Base-by-base conservation (phyloP, 108 stramenopile genomes). In the Skeletonema potamos region DNA sequence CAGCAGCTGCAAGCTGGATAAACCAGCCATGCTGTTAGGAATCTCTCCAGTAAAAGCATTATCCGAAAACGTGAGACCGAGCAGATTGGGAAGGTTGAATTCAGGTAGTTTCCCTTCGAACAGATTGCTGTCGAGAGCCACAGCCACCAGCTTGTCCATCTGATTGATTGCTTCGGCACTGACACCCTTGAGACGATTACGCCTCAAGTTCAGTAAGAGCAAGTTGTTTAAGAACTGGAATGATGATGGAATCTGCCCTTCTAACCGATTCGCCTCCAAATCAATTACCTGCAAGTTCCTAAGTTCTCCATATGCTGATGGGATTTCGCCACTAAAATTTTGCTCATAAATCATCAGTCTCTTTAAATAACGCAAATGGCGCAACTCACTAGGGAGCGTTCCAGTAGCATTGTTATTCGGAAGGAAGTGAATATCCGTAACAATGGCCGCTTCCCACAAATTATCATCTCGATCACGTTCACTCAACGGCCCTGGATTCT, bases 311-410 rank as follows among this genome's bases (percentile, higher is more conserved):
- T 80, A 80, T 26, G 63, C 66, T 15, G 62, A 58, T 4, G 79
- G 79, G 28, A 80, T 80, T 18, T 34, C 54, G 0, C 79, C 79
- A 3, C 27, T 54, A 11, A 59, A 61, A 32, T 8, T 18, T 51
- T 73, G 68, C 0, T 63, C 1, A 4, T 54, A 30, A 27, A 80
- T 59, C 46, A 56, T 51, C 2, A 80, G 24, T 48, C 51, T 37
- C 58, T 80, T 80, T 27, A 80, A 57, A 48, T 80, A 73, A 15
- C 57, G 60, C 32, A 80, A 64, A 37, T 73, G 72, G 22, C 62
- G 58, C 1, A 80, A 7, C 30, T 80, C 72, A 28, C 46, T 34
- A 34, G 72, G 72, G 2, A 80, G 67, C 4, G 66, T 73, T 11
- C 79, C 79, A 9, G 13, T 12, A 66, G 72, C 57, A 32, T 51